These are phyloP conservation scores for Phragmites australis DNA, from an alignment of 176 grass and related monocot genomes.

Conservation along the genomic window DNA sequence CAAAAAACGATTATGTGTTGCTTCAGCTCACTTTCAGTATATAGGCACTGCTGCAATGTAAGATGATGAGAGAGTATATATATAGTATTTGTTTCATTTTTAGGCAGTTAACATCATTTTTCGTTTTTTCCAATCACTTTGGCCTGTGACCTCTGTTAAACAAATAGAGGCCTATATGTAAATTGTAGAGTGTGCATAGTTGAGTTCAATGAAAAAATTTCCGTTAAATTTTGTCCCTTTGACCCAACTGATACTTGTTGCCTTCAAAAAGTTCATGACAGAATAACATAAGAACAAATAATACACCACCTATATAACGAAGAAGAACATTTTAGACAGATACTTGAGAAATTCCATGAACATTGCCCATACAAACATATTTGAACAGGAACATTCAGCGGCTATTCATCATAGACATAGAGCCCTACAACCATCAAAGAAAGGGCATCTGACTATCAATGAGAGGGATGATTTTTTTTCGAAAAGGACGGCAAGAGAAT, in stretches of 20 bases:
- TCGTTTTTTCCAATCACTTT: neutral
- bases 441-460: neutral
- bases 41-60: neutral
- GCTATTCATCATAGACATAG: neutral
- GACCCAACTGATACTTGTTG: neutral
- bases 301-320: neutral
- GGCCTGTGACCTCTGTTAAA: neutral
- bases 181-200: constrained; percentile 15
- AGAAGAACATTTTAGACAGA: neutral
- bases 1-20: neutral
- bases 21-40: constrained; percentile 4
- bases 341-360: neutral
- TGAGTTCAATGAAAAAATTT: constrained; percentile 18
- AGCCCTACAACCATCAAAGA: neutral
- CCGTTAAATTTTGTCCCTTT: neutral
- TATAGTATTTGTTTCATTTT: neutral
- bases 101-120: neutral
- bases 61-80: constrained; percentile 4
- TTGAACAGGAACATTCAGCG: neutral
- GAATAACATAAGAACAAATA: neutral
- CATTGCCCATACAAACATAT: neutral
- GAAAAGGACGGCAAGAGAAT: too few relatives aligned
- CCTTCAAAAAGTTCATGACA: neutral
- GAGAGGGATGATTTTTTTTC: neutral
- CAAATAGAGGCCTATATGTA: neutral